Base-by-base conservation (phyloP, 352 stramenopile species). In the Peronosclerospora sorghi region DNA sequence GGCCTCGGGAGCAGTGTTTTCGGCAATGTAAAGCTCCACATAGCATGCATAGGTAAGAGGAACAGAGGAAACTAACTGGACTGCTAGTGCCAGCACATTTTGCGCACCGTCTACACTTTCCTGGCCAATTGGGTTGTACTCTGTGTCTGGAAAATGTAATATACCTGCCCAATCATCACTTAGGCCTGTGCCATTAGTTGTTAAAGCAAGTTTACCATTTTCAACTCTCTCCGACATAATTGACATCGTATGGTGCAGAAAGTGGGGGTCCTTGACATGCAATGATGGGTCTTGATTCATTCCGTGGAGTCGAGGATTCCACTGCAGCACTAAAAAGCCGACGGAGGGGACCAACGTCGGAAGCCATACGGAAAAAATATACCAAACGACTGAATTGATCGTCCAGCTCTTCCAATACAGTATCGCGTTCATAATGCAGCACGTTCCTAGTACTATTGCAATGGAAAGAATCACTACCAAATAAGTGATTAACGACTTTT, bases 241-340 rank as follows among this genome's bases (percentile, higher is more conserved):
- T 32, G 54, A 65, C 46, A 64, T 53, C 13, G 54, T 58, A 37
- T 26, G 45, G n/a, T 61, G 49, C 32, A 62, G 59, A 21, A 58
- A n/a, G 6, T 64, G 49, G 0, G 55, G 52, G 19, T 74, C 54
- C 32, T 83, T 83, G 6, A 73, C 54, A 30, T 78, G 62, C 20
- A 78, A 39, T 9, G 68, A 74, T 15, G 67, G 60, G 41, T 74
- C 80, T 61, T 67, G 84, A 32, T 80, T 82, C 56, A 79, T 73
- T n/a, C 66, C 67, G 26, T 86, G 72, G 8, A 89, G 51, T 0
- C 77, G 66, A 6, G 79, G 71, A 43, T 89, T 92, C 79, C 79
- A 92, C 49, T 89, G 76, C n/a, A 92, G 56, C 7, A 89, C 34
- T 17, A 92, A 55, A 56, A 89, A 92, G 0, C 74, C 79, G 13